Conservation (phyloP, 306 rosid species). For the Lathyrus tuberosus region DNA sequence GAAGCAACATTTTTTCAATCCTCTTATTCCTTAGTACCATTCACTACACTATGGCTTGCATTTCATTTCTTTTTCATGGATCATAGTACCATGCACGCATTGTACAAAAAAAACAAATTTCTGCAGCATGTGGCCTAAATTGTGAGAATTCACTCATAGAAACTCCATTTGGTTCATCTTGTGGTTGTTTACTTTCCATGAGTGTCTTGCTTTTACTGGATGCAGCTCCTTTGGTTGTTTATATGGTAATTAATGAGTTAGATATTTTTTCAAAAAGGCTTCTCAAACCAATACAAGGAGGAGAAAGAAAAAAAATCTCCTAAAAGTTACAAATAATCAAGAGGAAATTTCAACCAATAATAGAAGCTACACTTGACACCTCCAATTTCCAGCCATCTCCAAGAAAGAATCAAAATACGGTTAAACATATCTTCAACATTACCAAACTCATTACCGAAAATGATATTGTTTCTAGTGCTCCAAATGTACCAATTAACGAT, state of each 20-base stretch:
- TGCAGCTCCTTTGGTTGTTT: slow-evolving; percentile 70
- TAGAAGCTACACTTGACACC: too few relatives aligned
- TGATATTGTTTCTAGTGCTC: too few relatives aligned
- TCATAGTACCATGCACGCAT: slow-evolving; percentile 31
- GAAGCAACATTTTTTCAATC: neutral
- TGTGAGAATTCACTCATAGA: slow-evolving; percentile 78
- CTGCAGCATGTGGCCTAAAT: slow-evolving; percentile 78
- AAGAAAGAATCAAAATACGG: too few relatives aligned
- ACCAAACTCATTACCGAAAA: too few relatives aligned
- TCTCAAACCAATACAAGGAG: too few relatives aligned
- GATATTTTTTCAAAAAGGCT: too few relatives aligned
- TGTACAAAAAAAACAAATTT: slow-evolving; percentile 22
- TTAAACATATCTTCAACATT: too few relatives aligned
- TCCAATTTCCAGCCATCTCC: too few relatives aligned
- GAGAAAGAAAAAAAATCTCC: too few relatives aligned
- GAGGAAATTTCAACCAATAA: too few relatives aligned
- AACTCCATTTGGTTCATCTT: slow-evolving; percentile 88
- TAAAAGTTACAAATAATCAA: too few relatives aligned
- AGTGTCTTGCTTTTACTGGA: slow-evolving; percentile 80
- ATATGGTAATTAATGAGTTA: slow-evolving; percentile 75
- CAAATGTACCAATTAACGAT: too few relatives aligned
- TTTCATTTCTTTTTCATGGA: neutral
- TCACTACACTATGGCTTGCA: slow-evolving; percentile 1
- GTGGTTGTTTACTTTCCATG: slow-evolving; percentile 97
- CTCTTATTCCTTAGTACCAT: slow-evolving; percentile 25